phyloP scores from a whole-genome alignment of 768 basidiomycete species.

The Exidia glandulosa region DNA sequence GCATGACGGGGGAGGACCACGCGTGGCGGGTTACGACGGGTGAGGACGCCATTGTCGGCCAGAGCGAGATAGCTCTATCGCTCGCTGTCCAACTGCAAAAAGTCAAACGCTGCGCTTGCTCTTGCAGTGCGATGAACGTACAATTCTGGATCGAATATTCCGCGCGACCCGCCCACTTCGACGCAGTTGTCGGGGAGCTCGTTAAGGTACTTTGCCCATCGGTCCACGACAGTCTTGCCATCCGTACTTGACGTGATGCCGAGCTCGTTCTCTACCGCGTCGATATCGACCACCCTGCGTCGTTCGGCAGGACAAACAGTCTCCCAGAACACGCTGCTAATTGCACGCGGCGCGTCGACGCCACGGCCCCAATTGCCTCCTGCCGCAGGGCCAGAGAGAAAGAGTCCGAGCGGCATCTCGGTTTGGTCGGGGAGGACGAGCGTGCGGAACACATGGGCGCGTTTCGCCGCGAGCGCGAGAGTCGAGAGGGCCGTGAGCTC shows the following conservation, averaged over 20 bases:
- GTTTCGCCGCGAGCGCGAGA: not conserved
- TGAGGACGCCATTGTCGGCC: not conserved
- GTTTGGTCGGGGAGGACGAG: not conserved
- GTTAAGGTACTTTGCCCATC: conserved; percentile 35
- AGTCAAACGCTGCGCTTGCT: no score
- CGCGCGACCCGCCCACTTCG: conserved; percentile 17
- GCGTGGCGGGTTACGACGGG: not conserved
- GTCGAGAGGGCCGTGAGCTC: not conserved
- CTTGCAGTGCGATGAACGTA: no score
- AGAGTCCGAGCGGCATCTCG: conserved; percentile 38
- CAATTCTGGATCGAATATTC: no score
- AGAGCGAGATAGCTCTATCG: not conserved
- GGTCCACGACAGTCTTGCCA: conserved; percentile 32
- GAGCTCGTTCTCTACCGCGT: conserved; percentile 7
- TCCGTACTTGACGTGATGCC: conserved; percentile 24
- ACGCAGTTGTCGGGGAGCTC: conserved; percentile 30
- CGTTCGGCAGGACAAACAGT: conserved; percentile 31
- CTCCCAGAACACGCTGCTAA: conserved; percentile 41
- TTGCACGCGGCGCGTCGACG: conserved; percentile 21
- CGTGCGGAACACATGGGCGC: not conserved
- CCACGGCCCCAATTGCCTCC: conserved; percentile 29
- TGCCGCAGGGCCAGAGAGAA: conserved; percentile 44
- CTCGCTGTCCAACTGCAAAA: no score
- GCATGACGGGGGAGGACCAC: not conserved
- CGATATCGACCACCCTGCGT: conserved; percentile 23